Evolutionary conservation across 2,329 filamentous ascomycete genomes (phyloP).

Genomic region (Anthostomella pinea): DNA sequence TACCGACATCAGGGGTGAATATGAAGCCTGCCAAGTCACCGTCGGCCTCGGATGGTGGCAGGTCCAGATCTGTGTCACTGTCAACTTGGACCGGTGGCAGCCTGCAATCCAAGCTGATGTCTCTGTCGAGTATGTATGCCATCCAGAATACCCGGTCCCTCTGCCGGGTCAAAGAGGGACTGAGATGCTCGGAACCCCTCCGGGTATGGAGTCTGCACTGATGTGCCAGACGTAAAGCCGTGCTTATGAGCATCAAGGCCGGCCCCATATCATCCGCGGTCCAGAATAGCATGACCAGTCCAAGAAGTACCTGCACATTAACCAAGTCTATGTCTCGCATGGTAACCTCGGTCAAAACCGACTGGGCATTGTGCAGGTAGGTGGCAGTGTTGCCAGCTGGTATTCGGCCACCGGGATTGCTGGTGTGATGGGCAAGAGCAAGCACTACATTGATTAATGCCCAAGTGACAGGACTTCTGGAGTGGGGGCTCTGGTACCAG

Average conservation of each 20-base stretch:
- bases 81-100: constrained; percentile 37
- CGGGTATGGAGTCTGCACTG: constrained; percentile 17
- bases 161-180: constrained; percentile 11
- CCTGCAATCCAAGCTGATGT: constrained; percentile 33
- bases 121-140: constrained; percentile 28
- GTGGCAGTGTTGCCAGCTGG: constrained; percentile 12
- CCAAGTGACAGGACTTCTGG: constrained; percentile 30
- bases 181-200: constrained; percentile 7
- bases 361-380: constrained; percentile 36
- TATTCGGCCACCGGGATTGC: constrained; percentile 17
- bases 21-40: constrained; percentile 34
- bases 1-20: constrained; percentile 29
- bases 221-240: constrained; percentile 24
- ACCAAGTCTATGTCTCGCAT: constrained; percentile 19
- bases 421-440: constrained; percentile 31
- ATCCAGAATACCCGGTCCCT: constrained; percentile 27
- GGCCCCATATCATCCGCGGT: constrained; percentile 19
- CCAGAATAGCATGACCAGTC: constrained; percentile 22
- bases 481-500: constrained; percentile 30
- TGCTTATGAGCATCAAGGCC: constrained; percentile 19
- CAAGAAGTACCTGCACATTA: constrained; percentile 24
- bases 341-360: constrained; percentile 23
- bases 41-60: constrained; percentile 27
- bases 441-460: constrained; percentile 38
- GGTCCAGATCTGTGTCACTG: constrained; percentile 37